Evolutionary conservation across 1,284 basidiomycete genomes (phyloP), one percentile per base, ranked within the genome.

Genomic region (Leccinum griseonigrum): DNA sequence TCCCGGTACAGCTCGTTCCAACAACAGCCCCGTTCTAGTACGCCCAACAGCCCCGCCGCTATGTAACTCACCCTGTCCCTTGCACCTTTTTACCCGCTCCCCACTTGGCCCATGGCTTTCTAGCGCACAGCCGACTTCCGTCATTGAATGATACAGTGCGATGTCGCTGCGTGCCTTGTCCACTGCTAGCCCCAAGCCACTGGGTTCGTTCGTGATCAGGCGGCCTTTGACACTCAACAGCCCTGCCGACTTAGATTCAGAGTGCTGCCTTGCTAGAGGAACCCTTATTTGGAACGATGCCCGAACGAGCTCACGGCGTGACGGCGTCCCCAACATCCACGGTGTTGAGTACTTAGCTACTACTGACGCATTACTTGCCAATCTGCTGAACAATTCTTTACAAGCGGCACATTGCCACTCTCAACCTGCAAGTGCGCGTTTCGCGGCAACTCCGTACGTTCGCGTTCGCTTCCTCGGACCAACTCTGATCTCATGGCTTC

Each of bases 381-480:
- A 32, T 54, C 11, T 9, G 3, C 16, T 14, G 29, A 16, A 54
- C 43, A 13, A 28, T 13, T 46, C 43, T 18, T 46, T 46, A 46
- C 18, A 46, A 46, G 18, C 10, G 43, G 1, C 10, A 18, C 5
- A 18, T 46, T 3, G 8, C 43, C 18, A 1, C 4, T 43, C n/a
- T 43, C 40, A 43, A 43, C n/a, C 2, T 34, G 32, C 18, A 43
- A 43, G n/a, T 43, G 18, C 18, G 18, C 34, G 50, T 52, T 54
- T 38, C 36, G 31, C 28, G 31, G 18, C 16, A 52, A 57, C 43
- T 46, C n/a, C 54, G 60, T 64, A 64, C 64, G 57, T 63, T 59
- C 46, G 22, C 13, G 10, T 28, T 22, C 16, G 18, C 54, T 34
- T 29, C 34, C 14, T 50, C 46, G 36, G 57, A 22, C 28, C 54